These are phyloP conservation scores for Diutina mesorugosa DNA, from an alignment of 1,139 yeast species.

Conservation along the genomic window DNA sequence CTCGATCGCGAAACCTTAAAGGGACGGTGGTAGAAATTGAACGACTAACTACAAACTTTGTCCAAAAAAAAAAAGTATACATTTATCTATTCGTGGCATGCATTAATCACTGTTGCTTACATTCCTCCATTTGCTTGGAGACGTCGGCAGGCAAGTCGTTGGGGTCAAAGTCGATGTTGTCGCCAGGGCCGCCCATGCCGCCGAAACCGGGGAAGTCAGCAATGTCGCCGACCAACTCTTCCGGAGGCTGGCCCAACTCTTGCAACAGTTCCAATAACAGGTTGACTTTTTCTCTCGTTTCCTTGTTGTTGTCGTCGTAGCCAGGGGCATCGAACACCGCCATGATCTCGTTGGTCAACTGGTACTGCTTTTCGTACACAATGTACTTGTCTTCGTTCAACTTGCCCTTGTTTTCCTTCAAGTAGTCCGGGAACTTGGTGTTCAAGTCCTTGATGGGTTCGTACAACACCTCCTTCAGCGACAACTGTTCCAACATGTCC, in stretches of 20 bases:
- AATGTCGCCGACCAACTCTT: conserved; percentile 59
- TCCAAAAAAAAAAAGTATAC: not conserved
- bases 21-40: not conserved
- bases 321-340: conserved; percentile 42
- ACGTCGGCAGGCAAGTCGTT: conserved; percentile 7
- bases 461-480: conserved; percentile 76
- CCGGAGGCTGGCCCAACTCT: conserved; percentile 83
- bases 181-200: conserved; percentile 15
- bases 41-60: not conserved
- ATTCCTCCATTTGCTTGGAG: conserved; percentile 9
- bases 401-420: conserved; percentile 33
- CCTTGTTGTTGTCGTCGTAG: conserved; percentile 25
- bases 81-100: not conserved
- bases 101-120: not conserved
- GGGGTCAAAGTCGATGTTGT: conserved; percentile 7
- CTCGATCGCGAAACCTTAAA: not conserved
- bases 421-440: conserved; percentile 53
- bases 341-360: conserved; percentile 38
- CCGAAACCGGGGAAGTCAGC: conserved; percentile 47
- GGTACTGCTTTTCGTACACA: conserved; percentile 43
- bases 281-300: conserved; percentile 41
- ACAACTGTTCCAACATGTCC: conserved; percentile 73
- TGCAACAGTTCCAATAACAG: conserved; percentile 55
- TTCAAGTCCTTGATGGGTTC: conserved; percentile 81
- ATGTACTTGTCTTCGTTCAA: conserved; percentile 34